Conservation (phyloP, 371 early-diverging fungal species). For the Mucor racemosus region DNA sequence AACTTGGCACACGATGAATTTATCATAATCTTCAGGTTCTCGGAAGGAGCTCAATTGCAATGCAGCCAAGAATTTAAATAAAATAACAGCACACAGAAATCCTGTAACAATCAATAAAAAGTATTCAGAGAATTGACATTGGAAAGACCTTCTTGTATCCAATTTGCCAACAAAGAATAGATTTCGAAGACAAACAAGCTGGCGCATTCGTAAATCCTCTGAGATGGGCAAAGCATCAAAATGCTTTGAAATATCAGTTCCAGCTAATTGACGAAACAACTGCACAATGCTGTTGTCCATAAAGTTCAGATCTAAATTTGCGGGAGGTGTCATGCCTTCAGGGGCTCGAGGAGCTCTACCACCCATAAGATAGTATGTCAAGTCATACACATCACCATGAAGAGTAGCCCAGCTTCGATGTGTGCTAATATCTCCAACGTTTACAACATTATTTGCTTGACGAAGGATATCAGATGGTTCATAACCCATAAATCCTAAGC, state of each 20-base stretch:
- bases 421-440: conserved; percentile 46
- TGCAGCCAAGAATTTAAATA: conserved; percentile 92
- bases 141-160: conserved; percentile 76
- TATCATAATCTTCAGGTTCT: conserved; percentile 90
- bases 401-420: conserved; percentile 52
- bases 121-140: conserved; percentile 85
- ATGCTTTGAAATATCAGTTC: conserved; percentile 70
- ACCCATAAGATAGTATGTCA: conserved; percentile 51
- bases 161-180: conserved; percentile 84
- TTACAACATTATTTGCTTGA: conserved; percentile 40
- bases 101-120: conserved; percentile 77
- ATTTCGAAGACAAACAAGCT: conserved; percentile 72
- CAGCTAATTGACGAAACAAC: conserved; percentile 65
- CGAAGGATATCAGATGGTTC: conserved; percentile 33
- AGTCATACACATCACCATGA: conserved; percentile 49
- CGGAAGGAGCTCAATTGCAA: conserved; percentile 80
- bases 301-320: conserved; percentile 64
- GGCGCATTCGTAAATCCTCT: conserved; percentile 37
- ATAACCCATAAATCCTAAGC: conserved; percentile 41
- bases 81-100: conserved; percentile 82
- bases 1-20: conserved; percentile 85
- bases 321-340: conserved; percentile 36
- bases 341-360: conserved; percentile 49
- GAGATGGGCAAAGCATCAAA: conserved; percentile 58
- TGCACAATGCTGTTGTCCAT: conserved; percentile 65